These are phyloP conservation scores for Aspergillus hiratsukae DNA, from an alignment of 2,329 filamentous ascomycete genomes.

Conservation along the genomic window DNA sequence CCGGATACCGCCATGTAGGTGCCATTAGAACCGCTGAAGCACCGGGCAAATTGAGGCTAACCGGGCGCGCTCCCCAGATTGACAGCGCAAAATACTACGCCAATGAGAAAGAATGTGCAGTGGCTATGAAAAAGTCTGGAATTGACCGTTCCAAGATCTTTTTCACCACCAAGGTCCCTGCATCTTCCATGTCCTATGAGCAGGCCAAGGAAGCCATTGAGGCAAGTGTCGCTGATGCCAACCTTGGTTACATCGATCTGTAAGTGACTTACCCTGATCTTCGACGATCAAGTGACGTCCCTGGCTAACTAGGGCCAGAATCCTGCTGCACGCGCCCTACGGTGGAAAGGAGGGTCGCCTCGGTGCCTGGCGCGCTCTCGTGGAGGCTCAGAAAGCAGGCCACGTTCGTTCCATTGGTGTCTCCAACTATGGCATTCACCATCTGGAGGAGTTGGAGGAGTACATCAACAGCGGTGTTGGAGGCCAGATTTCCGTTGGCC, in stretches of 20 bases:
- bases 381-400: slow-evolving; percentile 36
- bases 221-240: slow-evolving; percentile 57
- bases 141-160: slow-evolving; percentile 55
- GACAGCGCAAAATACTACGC: slow-evolving; percentile 56
- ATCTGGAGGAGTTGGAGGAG: slow-evolving; percentile 38
- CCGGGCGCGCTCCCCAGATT: slow-evolving; percentile 33
- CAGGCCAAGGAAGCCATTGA: slow-evolving; percentile 61
- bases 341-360: slow-evolving; percentile 35
- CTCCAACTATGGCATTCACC: slow-evolving; percentile 38
- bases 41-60: not conserved
- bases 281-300: not conserved
- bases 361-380: slow-evolving; percentile 39
- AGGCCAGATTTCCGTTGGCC: slow-evolving; percentile 74
- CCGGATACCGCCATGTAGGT: slow-evolving; percentile 54
- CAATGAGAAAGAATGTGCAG: slow-evolving; percentile 54
- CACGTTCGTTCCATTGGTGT: slow-evolving; percentile 40
- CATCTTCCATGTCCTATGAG: slow-evolving; percentile 55
- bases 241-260: slow-evolving; percentile 64
- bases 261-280: slow-evolving; percentile 30
- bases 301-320: slow-evolving; percentile 16
- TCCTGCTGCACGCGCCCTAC: slow-evolving; percentile 39
- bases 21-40: not conserved
- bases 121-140: slow-evolving; percentile 49
- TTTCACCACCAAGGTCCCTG: slow-evolving; percentile 60
- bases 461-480: slow-evolving; percentile 41